Evolutionary conservation across 208 protist genomes (phyloP), one percentile per base, ranked within the genome.

Genomic region (Kentomonas sorsogonicus): DNA sequence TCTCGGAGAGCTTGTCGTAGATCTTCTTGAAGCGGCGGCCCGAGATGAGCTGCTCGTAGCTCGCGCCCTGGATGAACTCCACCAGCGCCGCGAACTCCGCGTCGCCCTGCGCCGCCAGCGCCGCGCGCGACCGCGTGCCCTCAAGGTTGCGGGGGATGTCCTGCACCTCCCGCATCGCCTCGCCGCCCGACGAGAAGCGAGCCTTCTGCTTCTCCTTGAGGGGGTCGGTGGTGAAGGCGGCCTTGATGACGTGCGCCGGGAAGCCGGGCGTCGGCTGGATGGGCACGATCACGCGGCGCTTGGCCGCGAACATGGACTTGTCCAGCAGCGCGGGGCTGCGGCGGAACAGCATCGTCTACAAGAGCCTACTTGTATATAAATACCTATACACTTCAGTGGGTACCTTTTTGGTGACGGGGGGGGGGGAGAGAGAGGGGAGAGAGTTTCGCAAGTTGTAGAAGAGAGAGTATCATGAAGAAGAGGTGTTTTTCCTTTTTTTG

Each of bases 261-360:
- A 72, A 91, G 69, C 73, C 76, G 1, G 89, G 89, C 16, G 85
- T 93, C 1, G 89, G 78, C 26, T 92, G 85, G 38, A 95, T 91
- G 0, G 89, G 89, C 3, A 89, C 71, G 69, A 95, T 95, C 15
- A 93, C 86, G 58, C 85, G 85, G 9, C 89, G 85, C 71, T 93
- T 93, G 31, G 85, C 89, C 48, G 89, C 89, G 69, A 95, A 95
- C 77, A 95, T 89, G 43, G 89, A 92, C 69, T 95, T 95, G 74
- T 94, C 83, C 55, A 59, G 60, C 66, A 91, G 72, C 53, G 78
- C 57, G 9, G 40, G 33, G 25, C 53, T 76, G 29, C 30, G 63
- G 6, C 68, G 59, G 62, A 73, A 48, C 79, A 87, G 76, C n/a
- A 44, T 63, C 44, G n/a, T 13, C 25, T 20, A 53, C 1, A 15